Evolutionary conservation across 1,284 basidiomycete species (phyloP).

Genomic region (Apiotrichum porosum): DNA sequence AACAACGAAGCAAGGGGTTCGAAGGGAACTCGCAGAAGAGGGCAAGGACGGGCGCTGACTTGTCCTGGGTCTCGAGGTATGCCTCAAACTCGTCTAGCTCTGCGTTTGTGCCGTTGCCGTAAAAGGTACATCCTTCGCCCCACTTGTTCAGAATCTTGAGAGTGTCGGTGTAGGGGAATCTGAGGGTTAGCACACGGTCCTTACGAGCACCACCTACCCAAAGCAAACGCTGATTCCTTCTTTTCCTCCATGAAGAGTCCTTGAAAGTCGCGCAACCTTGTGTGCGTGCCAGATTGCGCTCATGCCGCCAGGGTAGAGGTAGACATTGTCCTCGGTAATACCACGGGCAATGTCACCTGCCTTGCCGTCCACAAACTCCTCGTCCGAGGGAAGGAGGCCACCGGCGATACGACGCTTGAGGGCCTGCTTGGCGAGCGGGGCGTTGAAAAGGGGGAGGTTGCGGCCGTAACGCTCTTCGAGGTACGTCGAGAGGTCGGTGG

Average conservation of each 20-base stretch:
- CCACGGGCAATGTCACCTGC: slow-evolving; percentile 35
- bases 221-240: slow-evolving; percentile 84
- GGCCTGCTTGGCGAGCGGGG: slow-evolving; percentile 74
- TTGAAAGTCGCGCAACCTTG: slow-evolving; percentile 60
- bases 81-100: slow-evolving; percentile 71
- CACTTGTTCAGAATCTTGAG: slow-evolving; percentile 94
- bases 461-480: slow-evolving; percentile 95
- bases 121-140: slow-evolving; percentile 91
- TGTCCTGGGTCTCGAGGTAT: slow-evolving; percentile 53
- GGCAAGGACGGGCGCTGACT: slow-evolving; percentile 47
- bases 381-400: slow-evolving; percentile 64
- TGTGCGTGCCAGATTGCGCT: slow-evolving; percentile 88
- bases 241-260: slow-evolving; percentile 34
- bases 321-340: slow-evolving; percentile 80
- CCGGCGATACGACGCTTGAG: slow-evolving; percentile 85
- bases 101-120: slow-evolving; percentile 70
- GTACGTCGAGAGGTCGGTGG: slow-evolving; percentile 53
- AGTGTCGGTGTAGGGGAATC: slow-evolving; percentile 95
- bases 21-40: slow-evolving; percentile 81
- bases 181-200: neutral
- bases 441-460: slow-evolving; percentile 73
- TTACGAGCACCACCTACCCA: slow-evolving; percentile 48
- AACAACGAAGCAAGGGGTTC: slow-evolving; percentile 83
- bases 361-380: slow-evolving; percentile 20
- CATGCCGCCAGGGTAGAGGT: slow-evolving; percentile 84